Evolutionary conservation across 1,284 basidiomycete species (phyloP).

Genomic region (Abortiporus biennis): DNA sequence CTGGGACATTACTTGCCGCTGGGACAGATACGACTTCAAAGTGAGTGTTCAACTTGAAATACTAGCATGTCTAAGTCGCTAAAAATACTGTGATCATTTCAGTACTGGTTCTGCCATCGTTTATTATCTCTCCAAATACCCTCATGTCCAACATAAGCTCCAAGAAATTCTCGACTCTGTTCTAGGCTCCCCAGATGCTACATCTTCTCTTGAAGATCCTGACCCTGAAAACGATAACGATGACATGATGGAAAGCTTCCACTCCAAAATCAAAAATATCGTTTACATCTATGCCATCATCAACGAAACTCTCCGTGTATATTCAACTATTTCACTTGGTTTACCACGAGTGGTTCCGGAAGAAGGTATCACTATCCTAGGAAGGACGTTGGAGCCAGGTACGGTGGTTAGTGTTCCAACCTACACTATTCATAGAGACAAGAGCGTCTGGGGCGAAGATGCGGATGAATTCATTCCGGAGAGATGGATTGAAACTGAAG

Average conservation of each 20-base stretch:
- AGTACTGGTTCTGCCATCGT: slow-evolving; percentile 62
- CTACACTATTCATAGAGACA: slow-evolving; percentile 31
- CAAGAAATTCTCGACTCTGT: slow-evolving; percentile 51
- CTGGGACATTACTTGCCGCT: slow-evolving; percentile 81
- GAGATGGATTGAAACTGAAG: slow-evolving; percentile 32
- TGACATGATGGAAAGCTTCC: slow-evolving; percentile 11
- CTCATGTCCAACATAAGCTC: slow-evolving; percentile 60
- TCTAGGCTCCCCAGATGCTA: slow-evolving; percentile 8
- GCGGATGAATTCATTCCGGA: slow-evolving; percentile 33
- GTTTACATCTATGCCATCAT: slow-evolving; percentile 21
- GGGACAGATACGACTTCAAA: slow-evolving; percentile 84
- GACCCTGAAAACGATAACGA: slow-evolving; percentile 7
- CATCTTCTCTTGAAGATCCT: too few species aligned
- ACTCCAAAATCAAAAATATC: slow-evolving; percentile 17
- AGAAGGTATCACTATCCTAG: slow-evolving; percentile 15
- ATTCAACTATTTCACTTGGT: slow-evolving; percentile 17
- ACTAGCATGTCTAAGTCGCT: background rate
- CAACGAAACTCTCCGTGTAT: slow-evolving; percentile 19
- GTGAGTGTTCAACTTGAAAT: slow-evolving; percentile 37
- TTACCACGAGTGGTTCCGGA: slow-evolving; percentile 20
- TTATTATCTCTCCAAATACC: slow-evolving; percentile 74
- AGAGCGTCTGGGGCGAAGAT: slow-evolving; percentile 31
- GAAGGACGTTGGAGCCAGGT: slow-evolving; percentile 15
- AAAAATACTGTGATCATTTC: background rate
- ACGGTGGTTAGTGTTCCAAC: slow-evolving; percentile 22